These are phyloP conservation scores for Neofusicoccum cordaticola DNA, from an alignment of 2,329 filamentous ascomycete species.

Conservation along the genomic window DNA sequence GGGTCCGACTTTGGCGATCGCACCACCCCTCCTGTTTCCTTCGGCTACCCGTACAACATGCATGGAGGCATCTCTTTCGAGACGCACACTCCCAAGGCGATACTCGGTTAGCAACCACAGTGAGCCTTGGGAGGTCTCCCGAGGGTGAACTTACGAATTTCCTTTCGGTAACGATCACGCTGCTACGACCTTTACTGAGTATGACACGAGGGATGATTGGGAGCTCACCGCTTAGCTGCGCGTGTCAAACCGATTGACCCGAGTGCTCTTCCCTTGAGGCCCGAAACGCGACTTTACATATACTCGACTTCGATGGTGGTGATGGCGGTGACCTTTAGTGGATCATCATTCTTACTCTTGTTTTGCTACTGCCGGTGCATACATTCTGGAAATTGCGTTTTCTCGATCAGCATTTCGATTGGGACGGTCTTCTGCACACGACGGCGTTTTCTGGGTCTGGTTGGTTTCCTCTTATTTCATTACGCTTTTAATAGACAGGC, in stretches of 20 bases:
- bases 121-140: not conserved
- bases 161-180: conserved; percentile 32
- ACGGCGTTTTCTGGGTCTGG: conserved; percentile 10
- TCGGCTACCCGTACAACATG: conserved; percentile 43
- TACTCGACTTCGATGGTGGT: not conserved
- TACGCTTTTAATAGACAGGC: conserved; percentile 17
- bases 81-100: conserved; percentile 45
- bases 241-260: not conserved
- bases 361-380: conserved; percentile 6
- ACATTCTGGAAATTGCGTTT: conserved; percentile 14
- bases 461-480: not conserved
- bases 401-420: conserved; percentile 15
- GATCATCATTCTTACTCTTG: conserved; percentile 15
- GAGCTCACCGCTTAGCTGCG: conserved; percentile 8
- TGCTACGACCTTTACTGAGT: conserved; percentile 32
- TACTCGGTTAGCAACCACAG: conserved; percentile 28
- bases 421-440: conserved; percentile 12
- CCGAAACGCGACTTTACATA: not conserved
- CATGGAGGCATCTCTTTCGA: conserved; percentile 46
- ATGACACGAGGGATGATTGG: conserved; percentile 31
- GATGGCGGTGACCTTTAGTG: conserved; percentile 5
- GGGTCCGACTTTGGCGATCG: conserved; percentile 40
- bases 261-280: conserved; percentile 3
- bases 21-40: conserved; percentile 36
- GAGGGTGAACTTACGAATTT: conserved; percentile 32